These are phyloP conservation scores for Maudiozyma pseudohumilis DNA, from an alignment of 805 yeast genomes.

Conservation along the genomic window DNA sequence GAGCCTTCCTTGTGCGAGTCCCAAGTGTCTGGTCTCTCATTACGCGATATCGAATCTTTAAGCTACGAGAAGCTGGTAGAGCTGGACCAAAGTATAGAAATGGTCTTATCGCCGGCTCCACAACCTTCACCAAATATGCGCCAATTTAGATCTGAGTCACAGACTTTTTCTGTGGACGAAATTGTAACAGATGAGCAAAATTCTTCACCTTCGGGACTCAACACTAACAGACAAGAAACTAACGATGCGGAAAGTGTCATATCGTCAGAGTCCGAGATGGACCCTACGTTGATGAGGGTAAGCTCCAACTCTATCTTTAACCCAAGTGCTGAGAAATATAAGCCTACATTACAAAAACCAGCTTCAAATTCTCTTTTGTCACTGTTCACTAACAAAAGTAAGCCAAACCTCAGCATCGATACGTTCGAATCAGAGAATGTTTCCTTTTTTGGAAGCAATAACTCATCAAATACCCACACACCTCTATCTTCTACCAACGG, in stretches of 20 bases:
- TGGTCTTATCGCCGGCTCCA: conserved; percentile 13
- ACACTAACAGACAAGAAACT: background rate
- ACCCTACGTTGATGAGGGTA: background rate
- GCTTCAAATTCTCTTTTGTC: conserved; percentile 22
- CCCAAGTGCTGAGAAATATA: conserved; percentile 14
- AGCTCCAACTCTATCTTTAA: conserved; percentile 8
- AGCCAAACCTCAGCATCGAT: conserved; percentile 11
- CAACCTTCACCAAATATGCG: conserved; percentile 1
- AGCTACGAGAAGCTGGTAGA: conserved; percentile 20
- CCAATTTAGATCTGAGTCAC: conserved; percentile 10
- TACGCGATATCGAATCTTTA: conserved; percentile 17
- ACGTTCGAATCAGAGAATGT: conserved; percentile 3
- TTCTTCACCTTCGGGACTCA: background rate
- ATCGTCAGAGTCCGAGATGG: background rate
- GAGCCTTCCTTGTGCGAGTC: background rate
- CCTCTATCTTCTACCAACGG: background rate
- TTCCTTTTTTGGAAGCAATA: conserved; percentile 1
- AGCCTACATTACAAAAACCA: conserved; percentile 12
- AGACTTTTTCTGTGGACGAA: conserved; percentile 10
- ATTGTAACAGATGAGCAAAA: background rate
- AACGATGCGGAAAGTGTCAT: background rate
- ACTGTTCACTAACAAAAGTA: conserved; percentile 17
- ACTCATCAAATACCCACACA: conserved; percentile 1
- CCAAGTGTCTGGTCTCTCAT: conserved; percentile 6
- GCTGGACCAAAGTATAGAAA: conserved; percentile 17